These are phyloP conservation scores for Alternaria sp. DNA, from an alignment of 2,329 filamentous ascomycete species.

Conservation along the genomic window DNA sequence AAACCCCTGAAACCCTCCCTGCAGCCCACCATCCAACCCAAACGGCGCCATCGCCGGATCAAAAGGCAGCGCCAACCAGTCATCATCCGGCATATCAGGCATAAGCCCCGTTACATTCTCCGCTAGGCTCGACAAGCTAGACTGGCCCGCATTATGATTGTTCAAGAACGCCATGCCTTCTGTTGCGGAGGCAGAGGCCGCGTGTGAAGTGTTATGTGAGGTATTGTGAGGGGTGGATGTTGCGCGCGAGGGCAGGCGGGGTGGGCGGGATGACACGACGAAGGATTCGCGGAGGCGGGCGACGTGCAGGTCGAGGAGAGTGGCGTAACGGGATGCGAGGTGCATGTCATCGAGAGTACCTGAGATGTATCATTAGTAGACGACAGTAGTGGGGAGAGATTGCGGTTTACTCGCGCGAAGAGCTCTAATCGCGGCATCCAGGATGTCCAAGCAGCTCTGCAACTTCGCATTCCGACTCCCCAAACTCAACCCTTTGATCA, in stretches of 20 bases:
- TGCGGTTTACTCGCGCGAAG: conserved; percentile 55
- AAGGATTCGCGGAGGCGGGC: conserved; percentile 46
- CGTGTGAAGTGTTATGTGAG: conserved; percentile 38
- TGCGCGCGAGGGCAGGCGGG: conserved; percentile 41
- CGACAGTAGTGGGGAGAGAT: no score
- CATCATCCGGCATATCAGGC: conserved; percentile 48
- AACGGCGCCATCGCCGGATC: conserved; percentile 50
- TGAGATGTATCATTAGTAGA: no score
- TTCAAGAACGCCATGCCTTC: conserved; percentile 47
- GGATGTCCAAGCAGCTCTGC: conserved; percentile 55
- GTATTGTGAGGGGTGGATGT: conserved; percentile 36
- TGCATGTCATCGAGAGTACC: conserved; percentile 60
- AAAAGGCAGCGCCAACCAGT: conserved; percentile 49
- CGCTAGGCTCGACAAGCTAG: conserved; percentile 42
- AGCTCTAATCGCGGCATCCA: conserved; percentile 57
- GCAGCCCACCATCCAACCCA: conserved; percentile 38
- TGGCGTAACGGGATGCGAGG: conserved; percentile 58
- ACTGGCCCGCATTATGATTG: conserved; percentile 45
- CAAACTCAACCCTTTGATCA: conserved; percentile 59
- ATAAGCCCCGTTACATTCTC: conserved; percentile 44
- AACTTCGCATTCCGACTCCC: conserved; percentile 58
- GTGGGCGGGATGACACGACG: conserved; percentile 45
- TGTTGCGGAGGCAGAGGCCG: conserved; percentile 36
- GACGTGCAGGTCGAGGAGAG: conserved; percentile 54
- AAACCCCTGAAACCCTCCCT: conserved; percentile 44